Base-by-base conservation (phyloP, 495 filamentous ascomycete species). In the Podospora pseudoanserina region DNA sequence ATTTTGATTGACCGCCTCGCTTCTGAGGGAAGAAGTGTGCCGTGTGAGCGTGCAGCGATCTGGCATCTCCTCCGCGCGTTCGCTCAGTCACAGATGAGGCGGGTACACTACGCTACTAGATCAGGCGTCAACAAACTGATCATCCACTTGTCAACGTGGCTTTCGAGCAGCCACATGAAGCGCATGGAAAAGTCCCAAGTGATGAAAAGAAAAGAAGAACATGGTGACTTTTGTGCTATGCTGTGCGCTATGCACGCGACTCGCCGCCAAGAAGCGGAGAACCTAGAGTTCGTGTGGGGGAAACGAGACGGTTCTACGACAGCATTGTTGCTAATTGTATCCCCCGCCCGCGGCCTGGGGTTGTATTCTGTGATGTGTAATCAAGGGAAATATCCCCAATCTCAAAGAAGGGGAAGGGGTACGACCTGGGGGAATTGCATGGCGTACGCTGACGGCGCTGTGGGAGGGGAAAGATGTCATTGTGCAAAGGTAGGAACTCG, bases 211-310 rank as follows among this genome's bases (percentile, higher is more conserved):
- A 49, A 49, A 49, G 15, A 16, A 11, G 1, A 49, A 13, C 6
- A 49, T 49, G 39, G 39, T 18, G 39, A 49, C 39, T 49, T 49
- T 49, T 49, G 39, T 49, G 39, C 39, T 49, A 49, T 49, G 39
- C 39, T 49, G 39, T 49, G 39, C 39, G 39, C 39, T 49, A 20
- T 58, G 55, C 55, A 58, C 55, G 55, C 55, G 55, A 58, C 55
- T 58, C 55, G 23, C 1, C 20, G 55, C 55, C 55, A 58, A 58
- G 55, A 58, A 58, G 55, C 55, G 55, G 55, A 58, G 55, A 58
- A 58, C 13, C 55, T 58, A n/a, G 1, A n/a, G 23, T 32, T 4
- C 6, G 54, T 58, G 55, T 58, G 55, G 55, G 55, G 55, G 55
- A 58, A 49, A 16, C 39, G 39, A 49, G 39, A 49, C 39, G 39